Percentiles rank a stretch among this genome's conserved stretches.
Conservation (phyloP, 148 eudicot species). For the Chenopodium suecicum region DNA sequence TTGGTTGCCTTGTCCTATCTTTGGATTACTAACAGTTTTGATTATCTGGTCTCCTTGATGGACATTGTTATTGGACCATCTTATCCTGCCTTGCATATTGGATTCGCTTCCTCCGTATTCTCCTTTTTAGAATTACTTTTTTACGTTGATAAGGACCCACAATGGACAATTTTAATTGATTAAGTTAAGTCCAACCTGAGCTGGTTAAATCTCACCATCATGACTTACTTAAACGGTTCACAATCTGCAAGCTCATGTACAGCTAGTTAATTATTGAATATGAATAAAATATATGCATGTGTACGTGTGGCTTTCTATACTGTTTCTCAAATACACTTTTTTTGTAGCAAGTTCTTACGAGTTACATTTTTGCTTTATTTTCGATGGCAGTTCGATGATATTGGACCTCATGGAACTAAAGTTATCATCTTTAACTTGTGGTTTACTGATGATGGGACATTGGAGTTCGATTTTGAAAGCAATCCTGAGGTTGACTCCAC, state of each 20-base stretch:
- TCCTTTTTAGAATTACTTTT: background rate
- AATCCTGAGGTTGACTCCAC: constrained; percentile 60
- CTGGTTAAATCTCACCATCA: background rate
- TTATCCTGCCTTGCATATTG: background rate
- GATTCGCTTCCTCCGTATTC: background rate
- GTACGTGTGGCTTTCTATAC: background rate
- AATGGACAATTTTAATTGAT: background rate
- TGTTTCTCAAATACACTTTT: background rate
- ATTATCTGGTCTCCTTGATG: background rate
- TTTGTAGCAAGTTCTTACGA: background rate
- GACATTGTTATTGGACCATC: background rate
- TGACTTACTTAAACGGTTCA: background rate
- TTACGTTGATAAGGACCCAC: background rate
- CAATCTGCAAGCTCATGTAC: background rate
- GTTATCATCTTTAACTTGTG: constrained; percentile 78
- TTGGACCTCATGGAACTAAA: constrained; percentile 81
- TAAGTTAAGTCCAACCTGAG: background rate
- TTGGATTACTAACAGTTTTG: no score
- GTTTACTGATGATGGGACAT: constrained; percentile 56
- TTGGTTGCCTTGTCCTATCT: background rate
- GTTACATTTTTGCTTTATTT: constrained; percentile 14
- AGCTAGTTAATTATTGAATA: background rate
- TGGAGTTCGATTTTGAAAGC: constrained; percentile 83
- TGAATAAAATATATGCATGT: background rate
- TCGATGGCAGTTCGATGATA: constrained; percentile 70